phyloP scores from a whole-genome alignment of 1,139 yeast species.

The Spathaspora sp. region DNA sequence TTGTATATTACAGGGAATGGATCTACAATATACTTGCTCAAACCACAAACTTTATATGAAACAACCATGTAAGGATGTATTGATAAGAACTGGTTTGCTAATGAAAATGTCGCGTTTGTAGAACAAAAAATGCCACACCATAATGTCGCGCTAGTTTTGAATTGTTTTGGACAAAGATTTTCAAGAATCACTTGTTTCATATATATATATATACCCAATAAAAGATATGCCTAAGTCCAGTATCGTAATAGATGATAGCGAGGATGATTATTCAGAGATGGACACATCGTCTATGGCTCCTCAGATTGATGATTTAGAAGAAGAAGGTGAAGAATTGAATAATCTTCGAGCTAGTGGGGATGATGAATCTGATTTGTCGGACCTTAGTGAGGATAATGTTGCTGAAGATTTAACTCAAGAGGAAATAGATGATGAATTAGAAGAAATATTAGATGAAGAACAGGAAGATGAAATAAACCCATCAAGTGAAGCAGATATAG shows the following conservation, averaged over 20 bases:
- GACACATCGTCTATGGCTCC: conserved; percentile 12
- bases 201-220: background rate
- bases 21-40: no score
- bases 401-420: conserved; percentile 3
- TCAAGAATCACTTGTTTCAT: no score
- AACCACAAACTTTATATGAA: no score
- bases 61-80: no score
- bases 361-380: conserved; percentile 8
- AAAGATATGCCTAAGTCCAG: conserved; percentile 9
- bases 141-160: no score
- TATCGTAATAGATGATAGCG: conserved; percentile 6
- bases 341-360: conserved; percentile 1
- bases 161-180: no score
- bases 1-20: no score
- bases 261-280: conserved; percentile 8
- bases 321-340: conserved; percentile 15
- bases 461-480: conserved; percentile 5
- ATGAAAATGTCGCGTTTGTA: no score
- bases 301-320: conserved; percentile 15
- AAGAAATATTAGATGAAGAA: background rate
- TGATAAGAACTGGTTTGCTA: no score
- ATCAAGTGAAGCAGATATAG: conserved; percentile 1
- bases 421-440: conserved; percentile 6
- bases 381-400: conserved; percentile 11
- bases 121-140: no score